phyloP scores from a whole-genome alignment of 495 filamentous ascomycete species.

The Apiosordaria backusii region DNA sequence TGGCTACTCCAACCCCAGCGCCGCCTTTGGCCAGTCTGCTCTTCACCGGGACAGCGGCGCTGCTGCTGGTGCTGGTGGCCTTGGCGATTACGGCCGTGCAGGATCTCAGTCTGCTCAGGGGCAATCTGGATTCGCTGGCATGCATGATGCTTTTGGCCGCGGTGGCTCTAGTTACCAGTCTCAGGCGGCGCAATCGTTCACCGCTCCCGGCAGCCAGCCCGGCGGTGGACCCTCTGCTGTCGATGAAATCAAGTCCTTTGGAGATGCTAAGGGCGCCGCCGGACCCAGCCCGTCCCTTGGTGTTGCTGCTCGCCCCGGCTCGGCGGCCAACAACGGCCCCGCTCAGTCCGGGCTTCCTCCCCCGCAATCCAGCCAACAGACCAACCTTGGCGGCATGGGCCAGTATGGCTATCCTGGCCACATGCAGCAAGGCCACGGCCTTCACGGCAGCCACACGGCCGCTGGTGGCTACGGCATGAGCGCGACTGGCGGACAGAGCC shows the following conservation, averaged over 20 bases:
- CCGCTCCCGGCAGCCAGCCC: slow-evolving; percentile 57
- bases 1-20: slow-evolving; percentile 77
- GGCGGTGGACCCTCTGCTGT: slow-evolving; percentile 44
- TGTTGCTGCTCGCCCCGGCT: slow-evolving; percentile 77
- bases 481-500: slow-evolving; percentile 59
- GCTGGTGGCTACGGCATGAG: slow-evolving; percentile 70
- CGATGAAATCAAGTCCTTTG: slow-evolving; percentile 74
- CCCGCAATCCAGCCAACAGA: slow-evolving; percentile 63
- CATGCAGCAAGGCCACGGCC: slow-evolving; percentile 51
- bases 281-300: slow-evolving; percentile 83
- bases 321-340: slow-evolving; percentile 70
- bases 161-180: slow-evolving; percentile 54
- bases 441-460: slow-evolving; percentile 58
- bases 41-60: slow-evolving; percentile 61
- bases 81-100: slow-evolving; percentile 72
- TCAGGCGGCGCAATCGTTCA: slow-evolving; percentile 66
- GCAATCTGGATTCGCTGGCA: slow-evolving; percentile 64
- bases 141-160: slow-evolving; percentile 78
- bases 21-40: slow-evolving; percentile 67
- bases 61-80: slow-evolving; percentile 30
- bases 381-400: slow-evolving; percentile 45
- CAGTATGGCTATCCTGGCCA: slow-evolving; percentile 73
- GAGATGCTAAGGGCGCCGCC: slow-evolving; percentile 60
- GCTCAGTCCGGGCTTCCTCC: slow-evolving; percentile 68
- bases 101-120: slow-evolving; percentile 72